Evolutionary conservation across 2,329 filamentous ascomycete species (phyloP).

Genomic region (Cladophialophora immunda): DNA sequence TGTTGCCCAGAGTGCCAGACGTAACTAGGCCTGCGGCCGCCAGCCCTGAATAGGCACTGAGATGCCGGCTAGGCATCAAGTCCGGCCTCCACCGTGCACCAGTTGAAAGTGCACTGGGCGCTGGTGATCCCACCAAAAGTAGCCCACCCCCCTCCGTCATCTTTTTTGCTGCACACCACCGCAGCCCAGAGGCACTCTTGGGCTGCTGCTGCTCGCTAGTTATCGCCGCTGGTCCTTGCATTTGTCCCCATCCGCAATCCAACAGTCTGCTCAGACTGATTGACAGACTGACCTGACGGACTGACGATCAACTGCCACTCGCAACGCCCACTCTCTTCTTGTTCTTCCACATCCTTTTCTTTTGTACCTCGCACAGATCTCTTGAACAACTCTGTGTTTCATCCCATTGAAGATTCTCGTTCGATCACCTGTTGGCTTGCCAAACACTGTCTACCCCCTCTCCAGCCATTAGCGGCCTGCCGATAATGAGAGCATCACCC

Average conservation of each 20-base stretch:
- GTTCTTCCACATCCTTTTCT: conserved; percentile 11
- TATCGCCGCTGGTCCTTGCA: conserved; percentile 12
- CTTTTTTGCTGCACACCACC: conserved; percentile 6
- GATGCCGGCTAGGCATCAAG: conserved; percentile 9
- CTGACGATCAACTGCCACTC: conserved; percentile 24
- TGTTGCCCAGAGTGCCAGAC: conserved; percentile 1
- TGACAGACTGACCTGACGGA: conserved; percentile 16
- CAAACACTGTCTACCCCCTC: neutral
- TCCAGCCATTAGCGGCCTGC: conserved; percentile 7
- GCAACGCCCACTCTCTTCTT: conserved; percentile 10
- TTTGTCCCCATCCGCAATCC: conserved; percentile 17
- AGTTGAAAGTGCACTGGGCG: conserved; percentile 3
- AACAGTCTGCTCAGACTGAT: conserved; percentile 15
- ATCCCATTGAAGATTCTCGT: neutral
- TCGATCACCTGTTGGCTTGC: neutral
- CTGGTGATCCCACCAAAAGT: conserved; percentile 14
- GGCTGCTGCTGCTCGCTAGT: conserved; percentile 9
- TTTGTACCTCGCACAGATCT: conserved; percentile 16
- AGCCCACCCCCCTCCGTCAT: conserved; percentile 15
- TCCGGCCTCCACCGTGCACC: conserved; percentile 5
- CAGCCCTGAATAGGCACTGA: conserved; percentile 20
- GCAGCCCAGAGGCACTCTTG: neutral
- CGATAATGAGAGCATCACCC: conserved; percentile 7
- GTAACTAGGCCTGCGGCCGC: conserved; percentile 16
- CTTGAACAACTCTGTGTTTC: conserved; percentile 4